phyloP scores from a whole-genome alignment of 192 early-diverging fungal genomes.

The Spinellus fusiger region DNA sequence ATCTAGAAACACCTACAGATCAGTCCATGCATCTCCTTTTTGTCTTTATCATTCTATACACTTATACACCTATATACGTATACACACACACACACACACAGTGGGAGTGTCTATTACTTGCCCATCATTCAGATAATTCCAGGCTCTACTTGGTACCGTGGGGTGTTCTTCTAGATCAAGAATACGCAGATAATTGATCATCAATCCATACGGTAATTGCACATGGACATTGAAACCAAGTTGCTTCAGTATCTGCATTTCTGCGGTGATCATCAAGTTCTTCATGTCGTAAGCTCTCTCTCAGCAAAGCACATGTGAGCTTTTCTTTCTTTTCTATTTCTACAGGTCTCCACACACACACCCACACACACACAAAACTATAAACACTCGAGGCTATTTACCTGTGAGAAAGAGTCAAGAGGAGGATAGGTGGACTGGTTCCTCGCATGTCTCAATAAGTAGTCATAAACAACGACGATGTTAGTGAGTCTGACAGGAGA shows the following conservation, averaged over 20 bases:
- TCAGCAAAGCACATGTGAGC: neutral
- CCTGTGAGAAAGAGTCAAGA: slow-evolving; percentile 53
- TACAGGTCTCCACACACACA: neutral
- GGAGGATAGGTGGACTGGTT: slow-evolving; percentile 39
- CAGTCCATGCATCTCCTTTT: neutral
- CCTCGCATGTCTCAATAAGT: slow-evolving; percentile 54
- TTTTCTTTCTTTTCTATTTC: neutral
- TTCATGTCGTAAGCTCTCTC: slow-evolving; percentile 74
- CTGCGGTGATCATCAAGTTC: slow-evolving; percentile 70
- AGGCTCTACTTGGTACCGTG: slow-evolving; percentile 76
- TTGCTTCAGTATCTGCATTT: slow-evolving; percentile 82
- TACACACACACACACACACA: neutral
- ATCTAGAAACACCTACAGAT: slow-evolving; percentile 32
- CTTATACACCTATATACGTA: too few species aligned
- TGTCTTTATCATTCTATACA: neutral
- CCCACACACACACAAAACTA: neutral
- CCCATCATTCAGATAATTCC: slow-evolving; percentile 94
- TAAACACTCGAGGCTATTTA: slow-evolving; percentile 4
- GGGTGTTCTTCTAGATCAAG: slow-evolving; percentile 72
- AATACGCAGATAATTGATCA: slow-evolving; percentile 88
- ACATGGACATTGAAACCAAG: slow-evolving; percentile 96
- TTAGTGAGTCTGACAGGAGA: slow-evolving; percentile 67
- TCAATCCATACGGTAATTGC: slow-evolving; percentile 89
- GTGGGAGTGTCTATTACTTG: slow-evolving; percentile 15
- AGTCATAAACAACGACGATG: slow-evolving; percentile 78